Conservation (phyloP, 2,329 filamentous ascomycete genomes). For the Botrytis pseudocinerea region DNA sequence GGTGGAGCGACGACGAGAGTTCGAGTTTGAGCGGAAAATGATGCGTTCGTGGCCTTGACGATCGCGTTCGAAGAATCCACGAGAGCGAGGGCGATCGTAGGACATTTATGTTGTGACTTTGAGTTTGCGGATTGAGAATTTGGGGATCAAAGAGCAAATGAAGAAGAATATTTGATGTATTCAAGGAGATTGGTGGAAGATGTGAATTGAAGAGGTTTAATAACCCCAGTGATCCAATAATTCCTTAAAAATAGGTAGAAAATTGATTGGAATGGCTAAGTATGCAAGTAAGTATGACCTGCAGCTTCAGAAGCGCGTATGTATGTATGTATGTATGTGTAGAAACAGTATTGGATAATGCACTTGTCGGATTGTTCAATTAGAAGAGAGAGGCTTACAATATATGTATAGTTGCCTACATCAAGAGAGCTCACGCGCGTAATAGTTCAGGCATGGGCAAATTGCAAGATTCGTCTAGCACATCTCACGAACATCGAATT, state of each 20-base stretch:
- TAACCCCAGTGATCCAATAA: background rate
- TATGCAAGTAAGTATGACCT: constrained; percentile 6
- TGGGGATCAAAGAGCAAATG: background rate
- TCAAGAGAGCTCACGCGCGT: background rate
- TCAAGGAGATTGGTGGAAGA: background rate
- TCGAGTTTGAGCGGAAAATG: background rate
- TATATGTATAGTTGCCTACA: constrained; percentile 20
- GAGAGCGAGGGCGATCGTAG: background rate
- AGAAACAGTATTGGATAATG: constrained; percentile 9
- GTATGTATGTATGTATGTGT: background rate
- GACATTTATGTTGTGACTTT: background rate
- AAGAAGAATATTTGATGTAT: background rate
- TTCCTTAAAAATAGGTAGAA: background rate
- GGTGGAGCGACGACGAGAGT: background rate
- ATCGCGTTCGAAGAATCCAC: background rate
- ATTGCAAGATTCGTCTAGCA: background rate
- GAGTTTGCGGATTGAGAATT: fast-evolving
- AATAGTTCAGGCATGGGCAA: background rate
- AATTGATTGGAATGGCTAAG: background rate
- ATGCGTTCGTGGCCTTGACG: background rate
- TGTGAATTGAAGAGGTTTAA: background rate
- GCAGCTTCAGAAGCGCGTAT: background rate
- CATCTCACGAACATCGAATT: background rate
- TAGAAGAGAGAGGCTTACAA: background rate
- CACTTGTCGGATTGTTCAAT: background rate